Evolutionary conservation across 2,329 filamentous ascomycete species (phyloP).

Genomic region (Clonostachys rhizophaga): DNA sequence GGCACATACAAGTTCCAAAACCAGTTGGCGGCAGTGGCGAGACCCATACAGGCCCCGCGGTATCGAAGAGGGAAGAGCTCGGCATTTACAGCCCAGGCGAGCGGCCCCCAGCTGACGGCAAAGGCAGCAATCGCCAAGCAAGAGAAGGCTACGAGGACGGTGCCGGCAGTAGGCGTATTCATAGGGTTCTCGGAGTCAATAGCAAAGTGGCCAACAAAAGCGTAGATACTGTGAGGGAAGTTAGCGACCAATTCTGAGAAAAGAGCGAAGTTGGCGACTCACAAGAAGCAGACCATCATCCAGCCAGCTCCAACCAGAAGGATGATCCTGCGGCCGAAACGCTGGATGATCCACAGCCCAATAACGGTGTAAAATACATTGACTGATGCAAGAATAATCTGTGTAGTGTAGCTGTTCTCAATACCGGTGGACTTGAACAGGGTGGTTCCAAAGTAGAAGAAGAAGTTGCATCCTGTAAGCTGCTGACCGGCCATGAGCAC

Average conservation of each 20-base stretch:
- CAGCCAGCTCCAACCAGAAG: slow-evolving; percentile 60
- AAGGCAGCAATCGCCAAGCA: slow-evolving; percentile 65
- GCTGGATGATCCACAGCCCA: slow-evolving; percentile 62
- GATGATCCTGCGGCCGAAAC: slow-evolving; percentile 57
- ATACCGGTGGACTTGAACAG: slow-evolving; percentile 65
- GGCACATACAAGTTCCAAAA: slow-evolving; percentile 54
- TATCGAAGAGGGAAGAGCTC: slow-evolving; percentile 60
- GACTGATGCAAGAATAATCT: slow-evolving; percentile 63
- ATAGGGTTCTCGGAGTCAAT: slow-evolving; percentile 33
- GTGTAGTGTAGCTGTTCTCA: slow-evolving; percentile 59
- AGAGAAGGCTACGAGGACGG: slow-evolving; percentile 62
- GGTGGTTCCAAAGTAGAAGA: slow-evolving; percentile 63
- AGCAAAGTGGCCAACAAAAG: slow-evolving; percentile 41
- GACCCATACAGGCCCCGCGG: slow-evolving; percentile 46
- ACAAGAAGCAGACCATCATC: slow-evolving; percentile 50
- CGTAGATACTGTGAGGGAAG: slow-evolving; percentile 28
- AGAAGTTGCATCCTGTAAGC: slow-evolving; percentile 64
- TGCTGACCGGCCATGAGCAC: slow-evolving; percentile 62
- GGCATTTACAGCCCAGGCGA: slow-evolving; percentile 61
- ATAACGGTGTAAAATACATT: slow-evolving; percentile 64
- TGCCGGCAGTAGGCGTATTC: slow-evolving; percentile 43
- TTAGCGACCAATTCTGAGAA: not conserved
- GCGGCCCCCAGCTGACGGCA: slow-evolving; percentile 66
- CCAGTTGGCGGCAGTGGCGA: slow-evolving; percentile 57
- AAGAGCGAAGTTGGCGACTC: slow-evolving; percentile 6